Conservation (phyloP, 306 rosid genomes). For the Lotus japonicus region DNA sequence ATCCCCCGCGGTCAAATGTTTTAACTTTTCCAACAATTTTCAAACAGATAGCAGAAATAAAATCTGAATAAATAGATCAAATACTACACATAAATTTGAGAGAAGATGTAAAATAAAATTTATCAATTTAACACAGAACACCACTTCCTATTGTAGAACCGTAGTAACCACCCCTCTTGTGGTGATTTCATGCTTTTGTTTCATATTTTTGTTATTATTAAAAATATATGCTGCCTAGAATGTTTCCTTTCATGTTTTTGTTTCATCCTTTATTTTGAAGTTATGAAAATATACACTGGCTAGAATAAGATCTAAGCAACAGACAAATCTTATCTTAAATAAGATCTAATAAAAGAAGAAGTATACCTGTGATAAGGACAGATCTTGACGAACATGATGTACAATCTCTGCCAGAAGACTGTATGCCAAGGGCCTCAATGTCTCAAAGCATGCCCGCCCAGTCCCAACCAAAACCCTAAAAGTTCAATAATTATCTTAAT, state of each 20-base stretch:
- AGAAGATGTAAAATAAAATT: neutral
- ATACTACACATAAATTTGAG: neutral
- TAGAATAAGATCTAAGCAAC: neutral
- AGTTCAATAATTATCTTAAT: neutral
- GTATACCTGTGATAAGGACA: slow-evolving; percentile 78
- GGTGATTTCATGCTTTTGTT: neutral
- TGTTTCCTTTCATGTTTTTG: neutral
- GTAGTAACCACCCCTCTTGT: no score
- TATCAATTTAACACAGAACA: no score
- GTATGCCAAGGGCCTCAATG: slow-evolving; percentile 92
- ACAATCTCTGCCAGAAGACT: slow-evolving; percentile 98
- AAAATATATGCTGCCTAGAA: neutral
- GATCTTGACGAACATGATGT: slow-evolving; percentile 95
- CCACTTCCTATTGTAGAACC: no score
- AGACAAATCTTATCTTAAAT: slow-evolving; percentile 12
- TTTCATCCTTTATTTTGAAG: no score
- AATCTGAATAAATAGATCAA: neutral
- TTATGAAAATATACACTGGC: no score
- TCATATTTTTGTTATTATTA: neutral
- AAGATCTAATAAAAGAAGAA: neutral
- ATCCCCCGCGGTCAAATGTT: neutral
- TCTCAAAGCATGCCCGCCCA: slow-evolving; percentile 98
- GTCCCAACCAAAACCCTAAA: slow-evolving; percentile 91
- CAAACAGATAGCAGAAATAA: neutral
- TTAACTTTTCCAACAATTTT: slow-evolving; percentile 1